phyloP scores from a whole-genome alignment of 2,329 filamentous ascomycete genomes.

The Pseudogymnoascus sp. region DNA sequence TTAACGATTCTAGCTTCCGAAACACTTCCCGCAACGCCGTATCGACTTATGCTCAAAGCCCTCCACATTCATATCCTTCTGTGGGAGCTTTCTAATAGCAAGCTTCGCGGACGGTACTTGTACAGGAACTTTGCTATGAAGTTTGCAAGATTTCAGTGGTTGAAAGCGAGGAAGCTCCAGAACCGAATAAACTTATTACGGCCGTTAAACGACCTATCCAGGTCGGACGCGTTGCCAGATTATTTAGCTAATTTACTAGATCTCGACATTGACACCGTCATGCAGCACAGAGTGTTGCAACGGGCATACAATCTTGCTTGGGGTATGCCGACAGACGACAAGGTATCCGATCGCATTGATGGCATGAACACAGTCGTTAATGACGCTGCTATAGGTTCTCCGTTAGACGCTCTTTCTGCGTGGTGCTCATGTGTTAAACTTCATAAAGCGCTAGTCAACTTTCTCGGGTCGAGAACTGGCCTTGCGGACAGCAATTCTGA shows the following conservation, averaged over 20 bases:
- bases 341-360: conserved; percentile 49
- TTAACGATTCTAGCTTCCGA: conserved; percentile 82
- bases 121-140: conserved; percentile 65
- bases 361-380: background rate
- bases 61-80: conserved; percentile 84
- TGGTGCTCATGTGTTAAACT: conserved; percentile 79
- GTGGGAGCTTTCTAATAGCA: conserved; percentile 38
- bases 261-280: conserved; percentile 73
- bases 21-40: conserved; percentile 76
- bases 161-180: conserved; percentile 64
- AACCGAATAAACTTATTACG: conserved; percentile 32
- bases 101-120: conserved; percentile 44
- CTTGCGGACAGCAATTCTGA: conserved; percentile 33
- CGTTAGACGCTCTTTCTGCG: conserved; percentile 81
- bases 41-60: conserved; percentile 82
- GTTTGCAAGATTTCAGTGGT: conserved; percentile 72
- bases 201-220: conserved; percentile 32
- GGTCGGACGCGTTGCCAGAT: conserved; percentile 60
- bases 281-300: conserved; percentile 71
- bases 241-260: conserved; percentile 71
- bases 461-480: conserved; percentile 45
- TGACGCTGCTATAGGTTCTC: conserved; percentile 75
- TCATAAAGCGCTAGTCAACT: conserved; percentile 61
- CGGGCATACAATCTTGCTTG: conserved; percentile 86
- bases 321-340: conserved; percentile 55